These are phyloP conservation scores for Diplodia seriata DNA, from an alignment of 2,329 filamentous ascomycete species.

Conservation along the genomic window DNA sequence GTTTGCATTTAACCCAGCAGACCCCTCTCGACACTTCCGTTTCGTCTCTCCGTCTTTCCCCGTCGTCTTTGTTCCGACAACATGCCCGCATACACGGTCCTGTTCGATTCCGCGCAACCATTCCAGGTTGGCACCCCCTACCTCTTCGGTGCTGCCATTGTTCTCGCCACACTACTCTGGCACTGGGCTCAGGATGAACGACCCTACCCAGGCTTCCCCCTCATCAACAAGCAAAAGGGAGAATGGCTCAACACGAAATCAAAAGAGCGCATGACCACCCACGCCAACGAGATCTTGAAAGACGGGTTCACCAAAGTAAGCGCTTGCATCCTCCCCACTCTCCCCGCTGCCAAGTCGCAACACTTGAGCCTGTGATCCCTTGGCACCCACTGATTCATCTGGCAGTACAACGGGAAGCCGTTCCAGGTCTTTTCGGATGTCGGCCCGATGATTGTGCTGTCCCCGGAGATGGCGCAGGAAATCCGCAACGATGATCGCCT, in stretches of 20 bases:
- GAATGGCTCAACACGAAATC: constrained; percentile 17
- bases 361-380: background rate
- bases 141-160: background rate
- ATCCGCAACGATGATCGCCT: constrained; percentile 23
- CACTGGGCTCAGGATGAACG: constrained; percentile 4
- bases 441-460: background rate
- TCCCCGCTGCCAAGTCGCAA: background rate
- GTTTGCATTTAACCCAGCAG: background rate
- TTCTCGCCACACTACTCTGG: constrained; percentile 7
- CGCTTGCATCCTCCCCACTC: background rate
- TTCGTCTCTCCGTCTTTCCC: background rate
- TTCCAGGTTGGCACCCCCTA: background rate
- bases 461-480: constrained; percentile 14
- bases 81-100: background rate
- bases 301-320: constrained; percentile 8
- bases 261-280: background rate
- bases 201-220: constrained; percentile 5
- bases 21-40: background rate
- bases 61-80: background rate
- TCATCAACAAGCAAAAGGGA: background rate
- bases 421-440: constrained; percentile 10
- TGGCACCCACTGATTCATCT: background rate
- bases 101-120: background rate
- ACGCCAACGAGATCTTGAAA: constrained; percentile 9
- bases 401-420: constrained; percentile 1